Percentiles rank a stretch among this genome's conserved stretches.
phyloP scores from a whole-genome alignment of 495 filamentous ascomycete species.

The Penicillium lividum region DNA sequence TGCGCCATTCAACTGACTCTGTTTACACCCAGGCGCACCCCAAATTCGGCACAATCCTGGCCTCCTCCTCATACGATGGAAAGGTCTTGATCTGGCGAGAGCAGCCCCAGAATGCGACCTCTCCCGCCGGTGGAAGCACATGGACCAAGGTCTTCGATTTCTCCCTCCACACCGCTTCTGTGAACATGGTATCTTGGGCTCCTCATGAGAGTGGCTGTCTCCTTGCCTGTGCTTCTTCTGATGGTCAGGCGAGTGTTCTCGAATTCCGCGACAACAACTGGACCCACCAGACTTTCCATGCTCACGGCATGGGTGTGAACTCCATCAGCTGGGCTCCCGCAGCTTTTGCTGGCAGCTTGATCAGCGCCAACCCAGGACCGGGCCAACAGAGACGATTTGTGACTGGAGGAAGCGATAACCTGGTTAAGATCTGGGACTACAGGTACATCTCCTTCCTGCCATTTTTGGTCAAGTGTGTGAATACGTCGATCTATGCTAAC shows the following conservation, averaged over 20 bases:
- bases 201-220: constrained; percentile 94
- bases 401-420: constrained; percentile 89
- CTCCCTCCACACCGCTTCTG: constrained; percentile 85
- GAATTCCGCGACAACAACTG: constrained; percentile 94
- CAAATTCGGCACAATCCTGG: constrained; percentile 97
- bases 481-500: constrained; percentile 12
- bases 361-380: constrained; percentile 64
- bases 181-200: constrained; percentile 96
- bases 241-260: constrained; percentile 88
- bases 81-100: constrained; percentile 99
- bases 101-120: constrained; percentile 54
- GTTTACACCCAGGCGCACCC: constrained; percentile 70
- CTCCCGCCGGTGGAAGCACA: constrained; percentile 47
- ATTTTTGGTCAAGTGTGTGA: neutral
- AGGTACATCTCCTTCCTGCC: constrained; percentile 38
- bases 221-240: constrained; percentile 89
- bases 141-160: constrained; percentile 90
- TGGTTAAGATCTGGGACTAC: constrained; percentile 86
- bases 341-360: constrained; percentile 74
- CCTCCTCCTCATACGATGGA: constrained; percentile 91
- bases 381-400: constrained; percentile 75
- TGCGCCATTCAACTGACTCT: constrained; percentile 21
- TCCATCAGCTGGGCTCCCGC: constrained; percentile 93
- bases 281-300: constrained; percentile 83
- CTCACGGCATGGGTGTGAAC: constrained; percentile 92